Percentiles rank a stretch among this genome's conserved stretches.
phyloP scores from a whole-genome alignment of 805 yeast genomes.

The Wickerhamia fluorescens region DNA sequence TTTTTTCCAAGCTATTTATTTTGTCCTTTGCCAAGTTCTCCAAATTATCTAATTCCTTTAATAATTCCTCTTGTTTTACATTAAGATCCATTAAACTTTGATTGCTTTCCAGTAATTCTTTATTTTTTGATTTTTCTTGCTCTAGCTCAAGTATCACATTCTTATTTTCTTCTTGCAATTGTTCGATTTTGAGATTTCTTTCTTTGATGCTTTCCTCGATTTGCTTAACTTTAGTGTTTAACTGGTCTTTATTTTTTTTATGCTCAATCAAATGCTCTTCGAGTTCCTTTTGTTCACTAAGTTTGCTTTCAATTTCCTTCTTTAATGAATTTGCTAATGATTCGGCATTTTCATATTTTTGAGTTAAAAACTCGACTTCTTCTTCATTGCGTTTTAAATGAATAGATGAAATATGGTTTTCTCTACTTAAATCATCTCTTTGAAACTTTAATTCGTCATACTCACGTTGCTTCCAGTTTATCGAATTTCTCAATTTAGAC shows the following conservation, averaged over 20 bases:
- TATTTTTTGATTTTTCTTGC: conserved; percentile 4
- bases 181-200: conserved; percentile 10
- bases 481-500: conserved; percentile 1
- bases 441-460: conserved; percentile 3
- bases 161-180: conserved; percentile 13
- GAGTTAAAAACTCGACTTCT: conserved; percentile 20
- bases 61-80: conserved; percentile 14
- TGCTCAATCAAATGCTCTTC: conserved; percentile 4
- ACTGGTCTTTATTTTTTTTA: conserved; percentile 1
- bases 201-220: conserved; percentile 9
- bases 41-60: conserved; percentile 17
- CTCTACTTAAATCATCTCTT: conserved; percentile 4
- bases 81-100: conserved; percentile 13
- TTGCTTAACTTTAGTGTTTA: conserved; percentile 3
- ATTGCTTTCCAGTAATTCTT: conserved; percentile 6
- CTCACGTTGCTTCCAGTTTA: conserved; percentile 4
- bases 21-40: conserved; percentile 17
- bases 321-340: conserved; percentile 2
- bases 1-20: conserved; percentile 12
- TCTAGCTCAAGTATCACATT: conserved; percentile 4
- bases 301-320: conserved; percentile 3
- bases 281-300: conserved; percentile 3
- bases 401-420: conserved; percentile 9
- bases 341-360: conserved; percentile 14
- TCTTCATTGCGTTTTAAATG: conserved; percentile 21